Evolutionary conservation across 768 basidiomycete species (phyloP), one percentile per base, ranked within the genome.

Genomic region (Pholiota conissans): DNA sequence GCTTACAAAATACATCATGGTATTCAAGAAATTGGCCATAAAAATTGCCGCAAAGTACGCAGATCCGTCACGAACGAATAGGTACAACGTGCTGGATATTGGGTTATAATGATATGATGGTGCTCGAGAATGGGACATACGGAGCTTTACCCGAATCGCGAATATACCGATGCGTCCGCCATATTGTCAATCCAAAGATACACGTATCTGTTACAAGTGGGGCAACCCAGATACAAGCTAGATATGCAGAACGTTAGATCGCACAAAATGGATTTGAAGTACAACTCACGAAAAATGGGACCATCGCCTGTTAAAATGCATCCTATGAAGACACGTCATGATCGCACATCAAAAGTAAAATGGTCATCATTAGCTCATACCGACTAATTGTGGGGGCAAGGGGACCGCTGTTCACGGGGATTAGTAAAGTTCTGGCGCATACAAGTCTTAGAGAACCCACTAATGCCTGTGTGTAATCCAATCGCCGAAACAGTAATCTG

Each of bases 401-500:
- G 64, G 64, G 18, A 63, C 66, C 20, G 64, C 70, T 71, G 22
- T 30, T 24, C 20, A n/a, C 13, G 13, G 22, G 20, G 26, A 28
- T 35, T 46, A 35, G 37, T 29, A 48, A 3, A 28, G 10, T 22
- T 20, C n/a, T 40, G n/a, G 5, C 10, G 4, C 24, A 26, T 4
- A 9, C 11, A 13, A 5, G 24, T 26, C 16, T 35, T 1, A 13
- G 2, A 45, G 42, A 3, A 55, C 67, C 56, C 56, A 71, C 71
- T 59, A 55, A 65, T 70, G 7, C 71, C 71, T 10, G 59, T 62
- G 6, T 45, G 27, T 3, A 72, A 35, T 13, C 69, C 69, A 16
- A 66, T 30, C 11, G 62, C 56, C 10, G 70, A 67, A 3, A 70
- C 45, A 6, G 58, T 48, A 28, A 73, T 67, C 55, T 73, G 71